Percentiles rank a stretch among this genome's conserved stretches.
These are phyloP conservation scores for Fraxinus cuspidata DNA, from an alignment of 257 asterid genomes.

Conservation along the genomic window DNA sequence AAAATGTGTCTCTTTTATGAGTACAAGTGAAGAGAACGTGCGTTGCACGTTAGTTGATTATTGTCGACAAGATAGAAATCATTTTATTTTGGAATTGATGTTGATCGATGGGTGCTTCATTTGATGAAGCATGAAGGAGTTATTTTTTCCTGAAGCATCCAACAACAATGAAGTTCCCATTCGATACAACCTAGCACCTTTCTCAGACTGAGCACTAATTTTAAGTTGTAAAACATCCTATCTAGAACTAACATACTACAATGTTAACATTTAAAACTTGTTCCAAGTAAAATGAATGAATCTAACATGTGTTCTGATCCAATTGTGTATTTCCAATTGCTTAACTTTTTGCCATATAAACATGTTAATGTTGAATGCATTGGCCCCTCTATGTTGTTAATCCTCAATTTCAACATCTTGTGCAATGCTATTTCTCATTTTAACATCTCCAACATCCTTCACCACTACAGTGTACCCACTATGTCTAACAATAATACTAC, in stretches of 20 bases:
- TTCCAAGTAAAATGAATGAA: conserved; percentile 10
- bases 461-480: conserved; percentile 88
- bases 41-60: no score
- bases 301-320: conserved; percentile 18
- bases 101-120: no score
- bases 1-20: no score
- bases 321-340: neutral
- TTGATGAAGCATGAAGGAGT: no score
- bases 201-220: conserved; percentile 71
- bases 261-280: conserved; percentile 22
- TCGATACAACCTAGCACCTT: no score
- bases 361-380: conserved; percentile 87
- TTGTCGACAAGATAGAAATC: no score
- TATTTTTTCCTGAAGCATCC: no score
- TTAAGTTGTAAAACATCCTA: conserved; percentile 57
- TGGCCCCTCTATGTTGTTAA: conserved; percentile 90
- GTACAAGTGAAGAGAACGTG: no score
- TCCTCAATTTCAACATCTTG: conserved; percentile 71
- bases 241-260: neutral
- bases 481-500: conserved; percentile 70
- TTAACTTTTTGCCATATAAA: no score
- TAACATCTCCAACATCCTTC: conserved; percentile 66
- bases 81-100: no score
- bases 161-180: no score
- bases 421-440: conserved; percentile 44